Percentiles rank a stretch among this genome's conserved stretches.
phyloP scores from a whole-genome alignment of 2,329 filamentous ascomycete species.

The Fusarium tjaetaba region DNA sequence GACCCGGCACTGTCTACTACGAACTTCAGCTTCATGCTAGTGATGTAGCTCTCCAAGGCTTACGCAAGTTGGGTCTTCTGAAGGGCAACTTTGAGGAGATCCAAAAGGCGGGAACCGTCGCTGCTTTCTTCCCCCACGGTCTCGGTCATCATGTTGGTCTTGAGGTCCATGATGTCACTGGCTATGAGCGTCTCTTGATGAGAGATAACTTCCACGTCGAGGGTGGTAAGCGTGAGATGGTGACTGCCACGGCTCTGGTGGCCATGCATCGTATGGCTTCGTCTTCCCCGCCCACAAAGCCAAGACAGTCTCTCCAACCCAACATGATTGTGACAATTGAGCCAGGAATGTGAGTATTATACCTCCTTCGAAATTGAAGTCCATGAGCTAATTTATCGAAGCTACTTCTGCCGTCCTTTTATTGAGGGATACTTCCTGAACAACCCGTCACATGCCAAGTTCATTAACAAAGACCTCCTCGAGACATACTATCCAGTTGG shows the following conservation, averaged over 20 bases:
- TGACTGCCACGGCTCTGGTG: constrained; percentile 50
- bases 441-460: constrained; percentile 66
- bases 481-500: constrained; percentile 80
- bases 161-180: constrained; percentile 70
- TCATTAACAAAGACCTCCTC: constrained; percentile 72
- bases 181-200: constrained; percentile 50
- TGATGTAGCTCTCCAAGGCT: constrained; percentile 74
- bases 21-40: constrained; percentile 79
- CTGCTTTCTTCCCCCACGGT: constrained; percentile 74
- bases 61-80: constrained; percentile 78
- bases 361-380: neutral
- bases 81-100: constrained; percentile 69
- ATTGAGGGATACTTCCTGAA: constrained; percentile 75
- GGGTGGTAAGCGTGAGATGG: constrained; percentile 54
- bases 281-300: constrained; percentile 44
- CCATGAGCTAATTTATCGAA: constrained; percentile 40
- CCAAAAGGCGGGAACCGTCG: constrained; percentile 61
- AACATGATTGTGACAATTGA: constrained; percentile 82
- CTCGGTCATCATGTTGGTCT: constrained; percentile 73
- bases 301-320: constrained; percentile 58
- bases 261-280: constrained; percentile 42
- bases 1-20: constrained; percentile 75
- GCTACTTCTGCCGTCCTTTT: constrained; percentile 80
- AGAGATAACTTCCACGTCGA: constrained; percentile 44
- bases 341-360: constrained; percentile 70